Evolutionary conservation across 2,329 filamentous ascomycete species (phyloP).

Genomic region (Colletotrichum filicis): DNA sequence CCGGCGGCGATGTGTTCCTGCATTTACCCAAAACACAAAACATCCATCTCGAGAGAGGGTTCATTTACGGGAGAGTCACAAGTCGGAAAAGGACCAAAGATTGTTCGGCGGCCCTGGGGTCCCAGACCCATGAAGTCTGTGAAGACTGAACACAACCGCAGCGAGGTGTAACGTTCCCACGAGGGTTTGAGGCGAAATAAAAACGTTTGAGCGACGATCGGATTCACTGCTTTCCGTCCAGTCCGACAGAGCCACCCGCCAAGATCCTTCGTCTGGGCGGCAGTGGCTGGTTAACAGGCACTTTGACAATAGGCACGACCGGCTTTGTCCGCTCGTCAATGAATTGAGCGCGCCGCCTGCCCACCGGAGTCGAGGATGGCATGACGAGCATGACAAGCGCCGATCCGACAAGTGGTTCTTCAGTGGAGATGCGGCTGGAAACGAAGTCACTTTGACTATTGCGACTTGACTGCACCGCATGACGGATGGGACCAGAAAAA

Average conservation of each 20-base stretch:
- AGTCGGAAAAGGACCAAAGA: neutral
- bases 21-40: neutral
- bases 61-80: neutral
- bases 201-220: neutral
- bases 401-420: constrained; percentile 11
- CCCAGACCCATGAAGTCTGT: constrained; percentile 12
- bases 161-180: constrained; percentile 23
- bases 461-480: neutral
- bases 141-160: constrained; percentile 13
- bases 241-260: neutral
- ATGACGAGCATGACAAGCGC: constrained; percentile 22
- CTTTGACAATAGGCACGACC: neutral
- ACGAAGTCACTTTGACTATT: neutral
- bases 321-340: neutral
- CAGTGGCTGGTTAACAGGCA: neutral
- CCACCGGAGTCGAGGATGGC: constrained; percentile 1
- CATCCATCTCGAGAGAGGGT: neutral
- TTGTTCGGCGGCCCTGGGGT: neutral
- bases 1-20: neutral
- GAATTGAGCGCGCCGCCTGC: neutral
- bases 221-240: neutral
- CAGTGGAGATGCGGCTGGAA: neutral
- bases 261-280: neutral
- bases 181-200: neutral
- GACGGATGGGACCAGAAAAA: neutral